Conservation (phyloP, 2,329 filamentous ascomycete genomes). For the Conoideocrella luteorostrata region DNA sequence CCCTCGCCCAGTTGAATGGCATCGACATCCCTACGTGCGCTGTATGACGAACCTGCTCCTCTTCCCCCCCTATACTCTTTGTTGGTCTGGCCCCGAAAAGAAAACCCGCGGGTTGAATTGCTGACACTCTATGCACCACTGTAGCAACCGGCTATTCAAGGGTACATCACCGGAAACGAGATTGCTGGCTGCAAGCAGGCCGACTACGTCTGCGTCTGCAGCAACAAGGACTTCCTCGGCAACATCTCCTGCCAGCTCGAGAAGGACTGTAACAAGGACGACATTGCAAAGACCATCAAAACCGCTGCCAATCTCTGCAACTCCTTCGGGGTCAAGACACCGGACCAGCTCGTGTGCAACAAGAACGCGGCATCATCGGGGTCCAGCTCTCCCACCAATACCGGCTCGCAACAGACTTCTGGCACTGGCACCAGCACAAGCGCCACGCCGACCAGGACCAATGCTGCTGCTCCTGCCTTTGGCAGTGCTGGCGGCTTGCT, state of each 20-base stretch:
- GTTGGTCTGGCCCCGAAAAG: no score
- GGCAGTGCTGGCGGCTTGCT: constrained; percentile 6
- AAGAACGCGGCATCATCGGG: constrained; percentile 7
- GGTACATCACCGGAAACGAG: constrained; percentile 23
- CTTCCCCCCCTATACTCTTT: background rate
- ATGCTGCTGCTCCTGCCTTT: constrained; percentile 1
- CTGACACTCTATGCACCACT: no score
- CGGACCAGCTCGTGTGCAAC: constrained; percentile 31
- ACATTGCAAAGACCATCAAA: constrained; percentile 27
- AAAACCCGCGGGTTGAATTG: no score
- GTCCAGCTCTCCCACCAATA: constrained; percentile 8
- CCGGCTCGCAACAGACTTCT: background rate
- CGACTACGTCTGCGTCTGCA: constrained; percentile 36
- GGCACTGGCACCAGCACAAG: constrained; percentile 7
- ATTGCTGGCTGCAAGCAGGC: constrained; percentile 32
- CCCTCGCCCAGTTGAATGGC: constrained; percentile 23
- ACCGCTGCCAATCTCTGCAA: constrained; percentile 34
- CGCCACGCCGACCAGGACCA: constrained; percentile 7
- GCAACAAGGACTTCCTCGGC: constrained; percentile 32
- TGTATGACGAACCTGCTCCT: background rate
- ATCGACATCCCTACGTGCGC: constrained; percentile 28
- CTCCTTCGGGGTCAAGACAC: constrained; percentile 27
- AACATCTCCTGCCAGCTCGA: constrained; percentile 36
- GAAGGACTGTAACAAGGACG: constrained; percentile 24
- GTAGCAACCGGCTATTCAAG: constrained; percentile 27